A percentile compares a stretch with the other conserved stretches of the same genome.
Evolutionary conservation across 2,329 filamentous ascomycete species (phyloP).

Genomic region (Tolypocladium cylindrosporum): DNA sequence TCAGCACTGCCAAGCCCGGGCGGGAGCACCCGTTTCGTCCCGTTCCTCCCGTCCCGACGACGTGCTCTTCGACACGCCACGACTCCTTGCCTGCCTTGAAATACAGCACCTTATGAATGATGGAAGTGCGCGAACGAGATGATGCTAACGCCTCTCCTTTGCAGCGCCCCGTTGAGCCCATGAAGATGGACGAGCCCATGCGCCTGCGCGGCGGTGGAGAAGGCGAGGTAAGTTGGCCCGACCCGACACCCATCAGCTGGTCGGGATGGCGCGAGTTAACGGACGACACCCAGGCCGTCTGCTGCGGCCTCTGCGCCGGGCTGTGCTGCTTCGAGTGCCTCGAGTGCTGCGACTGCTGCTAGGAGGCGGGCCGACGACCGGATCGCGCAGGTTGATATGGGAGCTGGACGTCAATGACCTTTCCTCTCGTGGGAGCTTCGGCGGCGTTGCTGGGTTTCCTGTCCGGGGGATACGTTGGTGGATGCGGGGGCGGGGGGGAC

Average conservation of each 20-base stretch:
- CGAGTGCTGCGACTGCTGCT: slow-evolving; percentile 28
- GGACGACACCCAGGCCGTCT: slow-evolving; percentile 20
- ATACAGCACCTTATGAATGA: neutral
- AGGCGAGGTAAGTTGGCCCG: slow-evolving; percentile 19
- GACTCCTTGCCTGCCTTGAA: no score
- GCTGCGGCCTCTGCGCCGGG: slow-evolving; percentile 29
- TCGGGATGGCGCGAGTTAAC: neutral
- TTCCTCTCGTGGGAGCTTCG: neutral
- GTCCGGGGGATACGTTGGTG: neutral
- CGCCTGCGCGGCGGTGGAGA: slow-evolving; percentile 25
- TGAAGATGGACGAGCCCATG: slow-evolving; percentile 18
- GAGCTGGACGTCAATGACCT: neutral
- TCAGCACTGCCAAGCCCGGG: neutral
- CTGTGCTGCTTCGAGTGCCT: slow-evolving; percentile 31
- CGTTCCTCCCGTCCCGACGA: neutral
- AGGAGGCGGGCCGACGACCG: slow-evolving; percentile 6
- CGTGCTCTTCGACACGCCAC: neutral
- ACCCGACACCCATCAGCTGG: neutral
- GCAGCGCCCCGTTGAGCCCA: slow-evolving; percentile 23
- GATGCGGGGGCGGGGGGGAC: neutral
- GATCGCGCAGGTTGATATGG: neutral
- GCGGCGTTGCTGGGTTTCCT: neutral
- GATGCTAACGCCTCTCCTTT: neutral
- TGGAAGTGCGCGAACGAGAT: neutral
- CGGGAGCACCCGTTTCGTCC: neutral